Conservation (phyloP, 106 monocot genomes). For the Dioscorea zingiberensis region DNA sequence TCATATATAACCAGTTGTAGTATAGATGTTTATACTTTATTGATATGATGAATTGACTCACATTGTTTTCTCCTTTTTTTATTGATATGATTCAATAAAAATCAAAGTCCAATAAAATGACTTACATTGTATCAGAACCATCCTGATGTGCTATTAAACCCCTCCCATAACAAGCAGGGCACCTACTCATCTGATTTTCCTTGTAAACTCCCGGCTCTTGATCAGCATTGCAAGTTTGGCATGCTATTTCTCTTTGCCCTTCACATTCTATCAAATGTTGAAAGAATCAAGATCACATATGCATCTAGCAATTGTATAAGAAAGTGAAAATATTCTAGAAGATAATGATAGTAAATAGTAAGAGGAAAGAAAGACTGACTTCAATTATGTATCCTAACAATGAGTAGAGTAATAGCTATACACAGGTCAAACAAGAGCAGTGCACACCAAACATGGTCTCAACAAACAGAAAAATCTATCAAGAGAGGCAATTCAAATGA, state of each 20-base stretch:
- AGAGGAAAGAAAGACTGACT: too few relatives aligned
- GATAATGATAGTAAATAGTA: too few relatives aligned
- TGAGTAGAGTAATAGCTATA: too few relatives aligned
- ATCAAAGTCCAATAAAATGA: background rate
- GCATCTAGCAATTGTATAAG: too few relatives aligned
- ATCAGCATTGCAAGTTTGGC: constrained; percentile 61
- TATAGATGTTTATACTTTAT: background rate
- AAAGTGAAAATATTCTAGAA: too few relatives aligned
- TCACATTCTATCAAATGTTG: constrained; percentile 42
- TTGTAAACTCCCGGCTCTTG: constrained; percentile 58
- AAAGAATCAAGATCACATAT: background rate
- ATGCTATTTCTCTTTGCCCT: constrained; percentile 57
- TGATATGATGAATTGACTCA: background rate
- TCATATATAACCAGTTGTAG: background rate
- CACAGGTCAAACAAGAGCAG: too few relatives aligned
- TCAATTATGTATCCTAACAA: too few relatives aligned
- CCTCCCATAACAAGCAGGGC: constrained; percentile 73
- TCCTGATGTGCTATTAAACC: constrained; percentile 92
- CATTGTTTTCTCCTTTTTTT: too few relatives aligned
- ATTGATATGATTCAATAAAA: too few relatives aligned
- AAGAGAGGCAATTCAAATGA: too few relatives aligned
- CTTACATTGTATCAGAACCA: constrained; percentile 93
- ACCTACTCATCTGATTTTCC: constrained; percentile 65
- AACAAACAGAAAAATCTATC: too few relatives aligned
- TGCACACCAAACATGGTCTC: too few relatives aligned